phyloP scores from a whole-genome alignment of 2,329 filamentous ascomycete species.

The Pseudocercospora crystallina region DNA sequence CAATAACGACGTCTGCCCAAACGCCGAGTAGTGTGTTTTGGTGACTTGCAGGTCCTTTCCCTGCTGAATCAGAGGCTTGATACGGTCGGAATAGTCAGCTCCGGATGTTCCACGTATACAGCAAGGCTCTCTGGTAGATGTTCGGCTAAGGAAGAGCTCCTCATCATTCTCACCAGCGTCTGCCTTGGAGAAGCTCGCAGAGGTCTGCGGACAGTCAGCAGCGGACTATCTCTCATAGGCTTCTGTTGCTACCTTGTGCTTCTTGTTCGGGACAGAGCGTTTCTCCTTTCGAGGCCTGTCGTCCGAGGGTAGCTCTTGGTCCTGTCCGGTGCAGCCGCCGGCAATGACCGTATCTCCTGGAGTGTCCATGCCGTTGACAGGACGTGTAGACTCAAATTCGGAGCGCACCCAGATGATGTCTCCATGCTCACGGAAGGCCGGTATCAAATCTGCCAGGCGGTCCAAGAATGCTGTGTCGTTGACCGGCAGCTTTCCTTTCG shows the following conservation, averaged over 20 bases:
- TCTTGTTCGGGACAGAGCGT: slow-evolving; percentile 1
- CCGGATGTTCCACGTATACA: slow-evolving; percentile 47
- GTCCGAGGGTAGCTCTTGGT: slow-evolving; percentile 4
- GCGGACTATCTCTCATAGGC: background rate
- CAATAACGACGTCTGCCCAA: slow-evolving; percentile 71
- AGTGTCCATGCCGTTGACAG: slow-evolving; percentile 21
- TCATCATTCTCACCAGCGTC: slow-evolving; percentile 40
- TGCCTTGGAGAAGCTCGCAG: slow-evolving; percentile 9
- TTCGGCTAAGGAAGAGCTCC: slow-evolving; percentile 46
- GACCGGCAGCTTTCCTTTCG: slow-evolving; percentile 67
- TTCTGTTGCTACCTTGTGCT: slow-evolving; percentile 13
- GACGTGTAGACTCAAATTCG: slow-evolving; percentile 53
- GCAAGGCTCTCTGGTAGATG: slow-evolving; percentile 40
- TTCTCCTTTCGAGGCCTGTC: background rate
- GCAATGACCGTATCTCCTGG: slow-evolving; percentile 28
- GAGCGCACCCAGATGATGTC: slow-evolving; percentile 84
- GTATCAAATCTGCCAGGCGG: slow-evolving; percentile 64
- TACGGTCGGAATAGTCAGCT: slow-evolving; percentile 50
- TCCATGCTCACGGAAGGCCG: slow-evolving; percentile 69
- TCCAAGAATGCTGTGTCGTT: slow-evolving; percentile 64
- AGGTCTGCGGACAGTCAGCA: slow-evolving; percentile 11
- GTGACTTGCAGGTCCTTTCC: slow-evolving; percentile 54
- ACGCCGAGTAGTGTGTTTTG: slow-evolving; percentile 87
- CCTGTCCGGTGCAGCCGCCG: slow-evolving; percentile 15
- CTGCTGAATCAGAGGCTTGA: slow-evolving; percentile 52